Conservation (phyloP, 257 asterid species). For the Primulina tabacum region DNA sequence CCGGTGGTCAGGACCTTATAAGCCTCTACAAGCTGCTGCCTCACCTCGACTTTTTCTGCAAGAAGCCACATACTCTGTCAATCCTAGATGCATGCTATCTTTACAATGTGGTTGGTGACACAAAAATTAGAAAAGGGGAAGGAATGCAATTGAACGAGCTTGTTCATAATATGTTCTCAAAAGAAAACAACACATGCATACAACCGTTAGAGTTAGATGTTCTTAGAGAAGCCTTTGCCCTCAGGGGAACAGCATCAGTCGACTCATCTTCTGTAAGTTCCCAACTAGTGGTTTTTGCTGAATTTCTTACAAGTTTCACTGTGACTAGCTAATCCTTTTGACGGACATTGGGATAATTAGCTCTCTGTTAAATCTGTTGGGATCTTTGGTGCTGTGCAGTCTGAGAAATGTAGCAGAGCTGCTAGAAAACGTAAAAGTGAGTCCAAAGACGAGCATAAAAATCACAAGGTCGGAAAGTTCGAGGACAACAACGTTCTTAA, state of each 20-base stretch:
- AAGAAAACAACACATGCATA: slow-evolving; percentile 22
- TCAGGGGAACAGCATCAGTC: slow-evolving; percentile 33
- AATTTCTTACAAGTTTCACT: too few relatives aligned
- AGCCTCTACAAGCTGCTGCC: slow-evolving; percentile 46
- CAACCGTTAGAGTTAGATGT: slow-evolving; percentile 43
- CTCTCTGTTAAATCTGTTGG: too few relatives aligned
- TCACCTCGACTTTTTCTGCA: slow-evolving; percentile 51
- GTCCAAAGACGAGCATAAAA: too few relatives aligned
- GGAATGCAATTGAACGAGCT: slow-evolving; percentile 55
- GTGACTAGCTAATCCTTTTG: too few relatives aligned
- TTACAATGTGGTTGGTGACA: slow-evolving; percentile 50
- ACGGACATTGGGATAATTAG: too few relatives aligned
- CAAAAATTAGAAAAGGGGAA: slow-evolving; percentile 45
- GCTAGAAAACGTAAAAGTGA: too few relatives aligned
- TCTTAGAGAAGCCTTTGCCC: slow-evolving; percentile 49
- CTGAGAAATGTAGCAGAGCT: too few relatives aligned
- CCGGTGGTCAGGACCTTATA: slow-evolving; percentile 30
- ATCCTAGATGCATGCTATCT: slow-evolving; percentile 48
- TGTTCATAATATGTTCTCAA: slow-evolving; percentile 22
- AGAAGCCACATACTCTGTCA: slow-evolving; percentile 40
- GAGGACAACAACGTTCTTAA: too few relatives aligned
- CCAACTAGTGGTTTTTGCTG: slow-evolving; percentile 20
- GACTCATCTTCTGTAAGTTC: slow-evolving; percentile 32
- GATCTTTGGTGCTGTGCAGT: too few relatives aligned
- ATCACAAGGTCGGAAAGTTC: too few relatives aligned